Evolutionary conservation across 148 eudicot genomes (phyloP).

Genomic region (Oxyria digyna): DNA sequence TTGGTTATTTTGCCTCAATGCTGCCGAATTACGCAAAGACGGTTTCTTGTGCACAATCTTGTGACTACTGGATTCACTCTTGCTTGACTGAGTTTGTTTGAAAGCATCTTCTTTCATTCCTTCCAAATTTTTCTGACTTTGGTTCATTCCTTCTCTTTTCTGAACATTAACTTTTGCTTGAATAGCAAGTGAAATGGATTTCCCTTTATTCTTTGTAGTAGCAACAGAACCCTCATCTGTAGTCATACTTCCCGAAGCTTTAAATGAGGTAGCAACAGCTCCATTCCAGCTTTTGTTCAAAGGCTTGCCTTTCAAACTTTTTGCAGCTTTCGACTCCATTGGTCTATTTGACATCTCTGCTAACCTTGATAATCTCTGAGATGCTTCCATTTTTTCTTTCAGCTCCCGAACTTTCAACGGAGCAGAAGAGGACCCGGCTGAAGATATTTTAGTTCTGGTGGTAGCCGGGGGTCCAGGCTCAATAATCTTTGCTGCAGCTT

Average conservation of each 20-base stretch:
- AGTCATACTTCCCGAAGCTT: conserved; percentile 15
- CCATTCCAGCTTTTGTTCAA: conserved; percentile 59
- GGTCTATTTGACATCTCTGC: conserved; percentile 31
- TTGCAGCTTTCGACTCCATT: conserved; percentile 49
- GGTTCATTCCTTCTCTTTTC: conserved; percentile 56
- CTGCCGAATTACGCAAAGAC: conserved; percentile 26
- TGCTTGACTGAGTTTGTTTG: conserved; percentile 25
- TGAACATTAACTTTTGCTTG: conserved; percentile 95
- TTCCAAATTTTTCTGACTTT: conserved; percentile 20
- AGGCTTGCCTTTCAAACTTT: conserved; percentile 43
- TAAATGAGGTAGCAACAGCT: conserved; percentile 22
- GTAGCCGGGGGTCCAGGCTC: conserved; percentile 44
- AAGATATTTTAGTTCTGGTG: conserved; percentile 40
- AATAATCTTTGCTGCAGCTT: conserved; percentile 78
- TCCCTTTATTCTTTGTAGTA: conserved; percentile 36
- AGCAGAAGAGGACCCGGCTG: conserved; percentile 45
- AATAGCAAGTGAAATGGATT: conserved; percentile 78
- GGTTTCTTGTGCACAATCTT: conserved; percentile 41
- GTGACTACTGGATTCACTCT: conserved; percentile 33
- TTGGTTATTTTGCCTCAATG: conserved; percentile 72
- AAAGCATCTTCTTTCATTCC: conserved; percentile 35
- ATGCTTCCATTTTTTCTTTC: conserved; percentile 50
- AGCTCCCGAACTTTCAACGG: conserved; percentile 56
- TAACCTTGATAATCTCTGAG: conserved; percentile 32
- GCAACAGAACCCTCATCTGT: conserved; percentile 31